phyloP scores from a whole-genome alignment of 257 asterid species.

The Striga asiatica region DNA sequence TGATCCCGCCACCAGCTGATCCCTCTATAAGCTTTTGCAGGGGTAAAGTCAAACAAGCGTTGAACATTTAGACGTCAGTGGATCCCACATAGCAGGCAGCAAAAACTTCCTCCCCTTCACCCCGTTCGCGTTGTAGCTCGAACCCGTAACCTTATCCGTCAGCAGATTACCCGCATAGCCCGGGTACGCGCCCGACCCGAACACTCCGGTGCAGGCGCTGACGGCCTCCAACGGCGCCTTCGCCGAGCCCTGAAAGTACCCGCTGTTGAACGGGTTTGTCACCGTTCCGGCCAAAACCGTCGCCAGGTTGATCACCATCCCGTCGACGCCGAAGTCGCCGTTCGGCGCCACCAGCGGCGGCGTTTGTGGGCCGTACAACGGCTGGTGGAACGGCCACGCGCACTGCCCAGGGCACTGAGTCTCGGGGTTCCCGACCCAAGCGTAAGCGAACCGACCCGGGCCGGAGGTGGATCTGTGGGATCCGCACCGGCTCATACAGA shows the following conservation, averaged over 20 bases:
- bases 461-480: slow-evolving; percentile 55
- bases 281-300: slow-evolving; percentile 78
- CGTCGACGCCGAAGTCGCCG: slow-evolving; percentile 82
- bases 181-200: slow-evolving; percentile 79
- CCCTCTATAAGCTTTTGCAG: no score
- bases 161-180: slow-evolving; percentile 54
- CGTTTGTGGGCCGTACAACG: slow-evolving; percentile 69
- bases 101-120: slow-evolving; percentile 51
- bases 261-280: slow-evolving; percentile 65
- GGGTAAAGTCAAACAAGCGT: slow-evolving; percentile 46
- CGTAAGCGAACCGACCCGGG: slow-evolving; percentile 45
- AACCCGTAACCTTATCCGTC: slow-evolving; percentile 50
- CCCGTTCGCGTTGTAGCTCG: slow-evolving; percentile 81
- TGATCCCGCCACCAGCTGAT: no score
- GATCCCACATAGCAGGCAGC: slow-evolving; percentile 96
- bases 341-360: slow-evolving; percentile 66
- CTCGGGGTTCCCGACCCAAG: slow-evolving; percentile 86
- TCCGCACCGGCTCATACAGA: slow-evolving; percentile 68
- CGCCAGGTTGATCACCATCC: slow-evolving; percentile 66
- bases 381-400: slow-evolving; percentile 93
- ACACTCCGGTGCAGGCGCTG: slow-evolving; percentile 65
- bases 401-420: slow-evolving; percentile 72
- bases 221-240: slow-evolving; percentile 83
- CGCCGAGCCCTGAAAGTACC: slow-evolving; percentile 76
- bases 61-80: slow-evolving; percentile 44